Base-by-base conservation (phyloP, 169 alveolate genomes). In the Pseudocohnilembus persalinus region DNA sequence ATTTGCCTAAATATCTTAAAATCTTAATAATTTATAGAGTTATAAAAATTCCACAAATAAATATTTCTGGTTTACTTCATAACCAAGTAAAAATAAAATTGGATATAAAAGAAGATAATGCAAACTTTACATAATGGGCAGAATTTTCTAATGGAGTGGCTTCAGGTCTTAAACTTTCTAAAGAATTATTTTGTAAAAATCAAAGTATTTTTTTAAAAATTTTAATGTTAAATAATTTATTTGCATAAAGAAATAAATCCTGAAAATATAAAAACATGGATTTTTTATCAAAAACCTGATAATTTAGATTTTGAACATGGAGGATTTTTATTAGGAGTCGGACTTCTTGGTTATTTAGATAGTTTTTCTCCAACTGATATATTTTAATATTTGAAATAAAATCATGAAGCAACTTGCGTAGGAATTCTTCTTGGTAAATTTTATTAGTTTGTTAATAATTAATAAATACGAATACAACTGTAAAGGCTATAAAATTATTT, bases 131-230 rank as follows among this genome's bases (percentile, higher is more conserved):
- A 15, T 82, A 90, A 78, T 96, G 98, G 98, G 95, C 97, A 1
- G 97, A 96, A 88, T 96, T 96, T 89, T 94, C 94, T 85, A 93
- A 93, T 79, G 98, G 98, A 0, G 98, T 96, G 0, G 95, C 97
- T 0, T 89, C 95, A 77, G 94, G 96, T 1, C 88, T 96, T 29
- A 88, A 93, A 83, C 88, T 96, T 77, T 93, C 96, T 1, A 88
- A 94, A 78, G 88, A 92, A 31, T 81, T 93, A 26, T 91, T 91
- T 74, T 90, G 91, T 73, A 91, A 49, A 11, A 49, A 11, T 49
- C 20, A 11, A 11, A 49, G 20, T 11, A 11, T 4, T 49, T 4
- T 20, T 49, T 11, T 11, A 11, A 11, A 49, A 11, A 49, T 11
- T 11, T 11, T 49, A 49, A 11, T 11, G 26, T 11, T 49, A 49